Evolutionary conservation across 495 filamentous ascomycete species (phyloP).

Genomic region (Schizothecium vesticola): DNA sequence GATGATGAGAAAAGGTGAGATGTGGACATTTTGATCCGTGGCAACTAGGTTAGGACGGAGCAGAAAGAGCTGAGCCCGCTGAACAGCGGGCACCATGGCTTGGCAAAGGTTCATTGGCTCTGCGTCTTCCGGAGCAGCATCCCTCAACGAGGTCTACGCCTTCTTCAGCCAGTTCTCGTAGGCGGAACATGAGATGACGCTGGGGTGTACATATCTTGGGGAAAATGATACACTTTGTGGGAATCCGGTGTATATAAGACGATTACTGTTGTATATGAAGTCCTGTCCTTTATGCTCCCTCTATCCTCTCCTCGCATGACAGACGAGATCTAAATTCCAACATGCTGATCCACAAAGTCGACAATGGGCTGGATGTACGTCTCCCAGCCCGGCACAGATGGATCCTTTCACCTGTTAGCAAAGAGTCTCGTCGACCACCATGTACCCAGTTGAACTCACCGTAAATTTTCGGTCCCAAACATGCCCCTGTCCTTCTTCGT

Average conservation of each 20-base stretch:
- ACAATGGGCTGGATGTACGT: conserved; percentile 23
- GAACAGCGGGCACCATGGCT: too few relatives aligned
- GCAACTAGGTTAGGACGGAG: too few relatives aligned
- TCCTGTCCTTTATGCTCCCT: too few relatives aligned
- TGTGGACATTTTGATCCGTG: too few relatives aligned
- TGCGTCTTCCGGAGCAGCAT: too few relatives aligned
- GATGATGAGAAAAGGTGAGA: too few relatives aligned
- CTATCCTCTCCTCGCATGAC: background rate
- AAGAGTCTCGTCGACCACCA: background rate
- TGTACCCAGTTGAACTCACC: conserved; percentile 1
- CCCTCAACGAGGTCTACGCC: background rate
- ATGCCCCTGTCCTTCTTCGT: conserved; percentile 21
- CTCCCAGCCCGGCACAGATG: conserved; percentile 20
- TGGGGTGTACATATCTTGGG: too few relatives aligned
- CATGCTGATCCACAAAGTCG: conserved; percentile 21
- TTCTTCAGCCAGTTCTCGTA: conserved; percentile 9
- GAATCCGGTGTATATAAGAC: background rate
- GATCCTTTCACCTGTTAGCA: conserved; percentile 4
- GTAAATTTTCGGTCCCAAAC: conserved; percentile 27
- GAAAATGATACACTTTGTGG: too few relatives aligned
- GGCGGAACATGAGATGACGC: too few relatives aligned
- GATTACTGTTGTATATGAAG: background rate
- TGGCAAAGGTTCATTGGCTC: too few relatives aligned
- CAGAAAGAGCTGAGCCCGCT: too few relatives aligned
- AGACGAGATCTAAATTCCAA: background rate